Conservation (phyloP, 495 filamentous ascomycete species). For the Lophiostoma macrostomum region DNA sequence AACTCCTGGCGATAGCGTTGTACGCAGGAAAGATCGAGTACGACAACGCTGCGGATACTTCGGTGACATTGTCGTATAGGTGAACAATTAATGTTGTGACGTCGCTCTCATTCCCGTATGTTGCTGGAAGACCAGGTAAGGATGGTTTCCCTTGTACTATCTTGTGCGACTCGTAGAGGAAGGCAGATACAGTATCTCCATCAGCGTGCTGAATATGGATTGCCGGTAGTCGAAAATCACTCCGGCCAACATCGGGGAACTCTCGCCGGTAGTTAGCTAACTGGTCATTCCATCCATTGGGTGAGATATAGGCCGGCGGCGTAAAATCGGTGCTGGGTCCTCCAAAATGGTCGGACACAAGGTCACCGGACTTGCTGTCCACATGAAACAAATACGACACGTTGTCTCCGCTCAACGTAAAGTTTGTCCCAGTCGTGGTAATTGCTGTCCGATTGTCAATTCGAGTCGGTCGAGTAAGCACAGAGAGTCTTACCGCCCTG, state of each 20-base stretch:
- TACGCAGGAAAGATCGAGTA: slow-evolving; percentile 56
- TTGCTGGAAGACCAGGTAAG: slow-evolving; percentile 50
- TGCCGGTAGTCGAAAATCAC: slow-evolving; percentile 54
- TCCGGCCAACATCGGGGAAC: slow-evolving; percentile 54
- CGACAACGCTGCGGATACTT: slow-evolving; percentile 49
- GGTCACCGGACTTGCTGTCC: slow-evolving; percentile 46
- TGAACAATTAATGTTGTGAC: slow-evolving; percentile 52
- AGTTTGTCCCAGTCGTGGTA: slow-evolving; percentile 46
- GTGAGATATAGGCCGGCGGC: slow-evolving; percentile 35
- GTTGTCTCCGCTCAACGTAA: slow-evolving; percentile 49
- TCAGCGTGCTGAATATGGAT: slow-evolving; percentile 49
- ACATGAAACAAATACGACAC: slow-evolving; percentile 57
- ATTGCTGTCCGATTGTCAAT: slow-evolving; percentile 32
- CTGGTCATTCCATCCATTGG: slow-evolving; percentile 46
- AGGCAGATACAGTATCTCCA: slow-evolving; percentile 51
- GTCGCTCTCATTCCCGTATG: slow-evolving; percentile 48
- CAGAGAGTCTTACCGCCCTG: too few species aligned
- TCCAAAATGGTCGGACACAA: slow-evolving; percentile 54
- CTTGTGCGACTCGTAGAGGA: slow-evolving; percentile 49
- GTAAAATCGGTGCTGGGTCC: slow-evolving; percentile 45
- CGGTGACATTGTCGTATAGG: slow-evolving; percentile 50
- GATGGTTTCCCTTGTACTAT: slow-evolving; percentile 47
- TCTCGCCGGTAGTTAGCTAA: slow-evolving; percentile 51
- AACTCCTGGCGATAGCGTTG: slow-evolving; percentile 53
- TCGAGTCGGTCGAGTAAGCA: too few species aligned